Percentiles rank a stretch among this genome's conserved stretches.
These are phyloP conservation scores for Poterioochromonas sp. DNA, from an alignment of 352 stramenopile genomes.

Conservation along the genomic window DNA sequence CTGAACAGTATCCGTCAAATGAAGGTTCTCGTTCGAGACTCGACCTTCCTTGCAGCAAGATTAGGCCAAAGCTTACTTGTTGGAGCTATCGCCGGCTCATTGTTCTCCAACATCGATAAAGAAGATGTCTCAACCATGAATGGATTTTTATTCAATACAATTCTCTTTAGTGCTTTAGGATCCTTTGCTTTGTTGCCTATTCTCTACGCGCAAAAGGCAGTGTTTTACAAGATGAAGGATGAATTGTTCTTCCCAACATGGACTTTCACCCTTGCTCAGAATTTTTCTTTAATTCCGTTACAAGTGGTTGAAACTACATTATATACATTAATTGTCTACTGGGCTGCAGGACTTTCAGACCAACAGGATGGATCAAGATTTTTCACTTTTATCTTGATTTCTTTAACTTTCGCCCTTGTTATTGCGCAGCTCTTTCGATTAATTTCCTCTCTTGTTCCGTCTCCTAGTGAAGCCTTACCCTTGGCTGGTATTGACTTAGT, in stretches of 20 bases:
- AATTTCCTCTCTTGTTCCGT: background rate
- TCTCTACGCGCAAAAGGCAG: conserved; percentile 59
- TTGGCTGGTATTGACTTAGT: conserved; percentile 4
- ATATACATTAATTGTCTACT: conserved; percentile 33
- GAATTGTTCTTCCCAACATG: conserved; percentile 45
- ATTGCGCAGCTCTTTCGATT: conserved; percentile 35
- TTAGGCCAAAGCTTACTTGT: conserved; percentile 55
- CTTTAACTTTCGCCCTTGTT: background rate
- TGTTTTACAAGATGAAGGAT: conserved; percentile 42
- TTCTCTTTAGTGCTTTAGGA: conserved; percentile 70
- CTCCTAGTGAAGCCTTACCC: background rate
- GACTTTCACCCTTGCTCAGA: conserved; percentile 52
- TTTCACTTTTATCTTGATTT: conserved; percentile 34
- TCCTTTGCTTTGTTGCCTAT: conserved; percentile 63
- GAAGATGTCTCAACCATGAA: conserved; percentile 52
- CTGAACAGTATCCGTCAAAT: background rate
- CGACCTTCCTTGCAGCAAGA: conserved; percentile 48
- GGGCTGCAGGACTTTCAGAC: conserved; percentile 20
- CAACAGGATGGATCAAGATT: conserved; percentile 25
- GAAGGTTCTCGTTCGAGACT: background rate
- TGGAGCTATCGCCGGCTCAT: conserved; percentile 21
- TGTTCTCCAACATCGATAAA: conserved; percentile 34
- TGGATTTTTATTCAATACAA: conserved; percentile 69
- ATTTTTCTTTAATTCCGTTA: conserved; percentile 49
- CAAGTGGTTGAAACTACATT: conserved; percentile 47